Evolutionary conservation across 805 yeast species (phyloP), one percentile per base, ranked within the genome.

Genomic region (Candida loeiensis): DNA sequence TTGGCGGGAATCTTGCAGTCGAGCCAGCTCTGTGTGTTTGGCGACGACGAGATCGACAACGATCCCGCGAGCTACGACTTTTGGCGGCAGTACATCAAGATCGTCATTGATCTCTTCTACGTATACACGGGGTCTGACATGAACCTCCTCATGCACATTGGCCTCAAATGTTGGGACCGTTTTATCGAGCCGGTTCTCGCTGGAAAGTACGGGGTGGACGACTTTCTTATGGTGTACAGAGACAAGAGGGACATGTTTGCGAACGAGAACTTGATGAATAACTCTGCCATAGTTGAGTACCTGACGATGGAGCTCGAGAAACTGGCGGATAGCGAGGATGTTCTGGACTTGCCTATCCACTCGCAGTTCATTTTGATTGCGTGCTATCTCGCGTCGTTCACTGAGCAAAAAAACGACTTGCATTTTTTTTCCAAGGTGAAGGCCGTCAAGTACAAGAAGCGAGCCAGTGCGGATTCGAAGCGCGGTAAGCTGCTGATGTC

Each of bases 371-470:
- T 90, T n/a, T 60, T 89, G 12, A 73, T 88, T 22, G 87, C 96
- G 1, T 81, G 95, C 1, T 90, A 84, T 56, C 63, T 89, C 35
- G 95, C 95, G 1, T 87, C 96, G 0, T 85, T 76, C 54, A 77
- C 79, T 41, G 85, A 82, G 21, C 79, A 82, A 2, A 75, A 77
- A 45, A 74, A 74, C 52, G 97, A 89, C 58, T 64, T 80, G 51
- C 74, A 78, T 37, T 66, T 76, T 39, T 90, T 86, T 52, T 82
- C 96, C 22, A 78, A 73, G 44, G 65, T 83, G 32, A 63, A 63
- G 40, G 54, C 61, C 12, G 50, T 55, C 19, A 62, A 62, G 31
- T 46, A 52, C 20, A 62, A 59, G 44, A 52, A 76, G 70, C 46
- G 77, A 73, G 70, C 44, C 6, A 34, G 44, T n/a, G 19, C 44